Conservation (phyloP, 2,329 filamentous ascomycete species). For the Falciphora oryzae region DNA sequence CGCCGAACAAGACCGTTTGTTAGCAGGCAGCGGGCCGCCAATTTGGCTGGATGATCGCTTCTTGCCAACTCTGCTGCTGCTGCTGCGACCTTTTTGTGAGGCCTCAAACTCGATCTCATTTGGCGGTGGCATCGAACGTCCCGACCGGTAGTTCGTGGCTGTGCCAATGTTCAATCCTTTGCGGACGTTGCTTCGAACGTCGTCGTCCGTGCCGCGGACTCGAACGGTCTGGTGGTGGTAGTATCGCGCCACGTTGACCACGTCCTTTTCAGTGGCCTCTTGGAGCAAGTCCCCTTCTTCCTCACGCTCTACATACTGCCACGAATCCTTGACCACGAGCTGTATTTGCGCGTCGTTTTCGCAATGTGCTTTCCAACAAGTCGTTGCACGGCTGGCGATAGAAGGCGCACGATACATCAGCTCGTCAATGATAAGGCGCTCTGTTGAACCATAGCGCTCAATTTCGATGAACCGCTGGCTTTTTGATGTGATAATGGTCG, state of each 20-base stretch:
- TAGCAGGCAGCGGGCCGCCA: conserved; percentile 13
- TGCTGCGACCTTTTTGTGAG: conserved; percentile 18
- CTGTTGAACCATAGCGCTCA: conserved; percentile 25
- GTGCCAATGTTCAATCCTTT: conserved; percentile 27
- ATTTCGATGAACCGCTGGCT: conserved; percentile 33
- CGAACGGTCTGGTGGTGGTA: conserved; percentile 12
- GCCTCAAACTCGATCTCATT: conserved; percentile 12
- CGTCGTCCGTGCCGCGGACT: conserved; percentile 12
- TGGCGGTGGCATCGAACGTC: conserved; percentile 11
- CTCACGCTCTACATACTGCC: conserved; percentile 3
- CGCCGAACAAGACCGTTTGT: conserved; percentile 24
- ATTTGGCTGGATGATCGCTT: conserved; percentile 26
- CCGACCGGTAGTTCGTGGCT: conserved; percentile 26
- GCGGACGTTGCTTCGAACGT: conserved; percentile 28
- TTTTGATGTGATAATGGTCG: conserved; percentile 10
- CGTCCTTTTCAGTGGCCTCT: neutral
- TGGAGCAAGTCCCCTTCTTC: conserved; percentile 1
- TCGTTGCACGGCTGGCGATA: conserved; percentile 35
- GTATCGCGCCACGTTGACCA: conserved; percentile 12
- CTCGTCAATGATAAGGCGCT: conserved; percentile 34
- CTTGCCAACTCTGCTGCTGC: conserved; percentile 16
- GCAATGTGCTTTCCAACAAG: conserved; percentile 37
- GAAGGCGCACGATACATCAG: conserved; percentile 25
- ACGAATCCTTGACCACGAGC: conserved; percentile 35
- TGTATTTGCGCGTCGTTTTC: conserved; percentile 25